Evolutionary conservation across 1,284 basidiomycete species (phyloP).

Genomic region (Irpex sp.): DNA sequence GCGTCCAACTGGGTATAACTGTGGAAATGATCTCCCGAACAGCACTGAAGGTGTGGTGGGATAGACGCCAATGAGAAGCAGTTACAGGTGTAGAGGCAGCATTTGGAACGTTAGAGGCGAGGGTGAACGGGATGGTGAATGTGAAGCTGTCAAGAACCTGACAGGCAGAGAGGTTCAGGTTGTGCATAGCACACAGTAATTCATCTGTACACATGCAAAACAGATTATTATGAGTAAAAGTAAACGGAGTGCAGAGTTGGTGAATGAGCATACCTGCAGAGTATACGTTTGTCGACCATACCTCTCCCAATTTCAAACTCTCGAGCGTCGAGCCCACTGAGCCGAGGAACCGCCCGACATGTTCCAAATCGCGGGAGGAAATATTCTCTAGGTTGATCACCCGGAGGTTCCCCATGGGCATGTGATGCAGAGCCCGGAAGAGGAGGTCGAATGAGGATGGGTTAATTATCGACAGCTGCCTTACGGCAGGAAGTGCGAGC

Average conservation of each 20-base stretch:
- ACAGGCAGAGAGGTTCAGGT: not conserved
- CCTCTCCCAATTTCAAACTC: not conserved
- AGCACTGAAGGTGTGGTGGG: not conserved
- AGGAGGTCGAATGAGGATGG: not conserved
- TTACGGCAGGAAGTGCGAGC: not conserved
- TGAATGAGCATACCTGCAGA: not conserved
- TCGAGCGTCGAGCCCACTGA: not conserved
- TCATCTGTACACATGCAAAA: not conserved
- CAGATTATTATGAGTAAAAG: not conserved
- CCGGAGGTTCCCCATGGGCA: not conserved
- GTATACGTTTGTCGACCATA: not conserved
- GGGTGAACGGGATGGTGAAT: not conserved
- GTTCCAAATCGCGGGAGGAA: not conserved
- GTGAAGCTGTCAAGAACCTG: not conserved
- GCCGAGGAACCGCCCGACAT: not conserved
- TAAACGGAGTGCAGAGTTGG: not conserved
- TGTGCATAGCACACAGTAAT: not conserved
- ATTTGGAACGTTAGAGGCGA: not conserved
- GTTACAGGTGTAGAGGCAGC: not conserved
- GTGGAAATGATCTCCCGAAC: not conserved
- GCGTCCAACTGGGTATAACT: not conserved
- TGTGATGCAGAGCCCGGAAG: not conserved
- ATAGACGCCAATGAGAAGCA: not conserved
- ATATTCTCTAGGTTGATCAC: not conserved
- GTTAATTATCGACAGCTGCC: not conserved